Base-by-base conservation (phyloP, 2,329 filamentous ascomycete genomes). In the Xylariaceae sp. region DNA sequence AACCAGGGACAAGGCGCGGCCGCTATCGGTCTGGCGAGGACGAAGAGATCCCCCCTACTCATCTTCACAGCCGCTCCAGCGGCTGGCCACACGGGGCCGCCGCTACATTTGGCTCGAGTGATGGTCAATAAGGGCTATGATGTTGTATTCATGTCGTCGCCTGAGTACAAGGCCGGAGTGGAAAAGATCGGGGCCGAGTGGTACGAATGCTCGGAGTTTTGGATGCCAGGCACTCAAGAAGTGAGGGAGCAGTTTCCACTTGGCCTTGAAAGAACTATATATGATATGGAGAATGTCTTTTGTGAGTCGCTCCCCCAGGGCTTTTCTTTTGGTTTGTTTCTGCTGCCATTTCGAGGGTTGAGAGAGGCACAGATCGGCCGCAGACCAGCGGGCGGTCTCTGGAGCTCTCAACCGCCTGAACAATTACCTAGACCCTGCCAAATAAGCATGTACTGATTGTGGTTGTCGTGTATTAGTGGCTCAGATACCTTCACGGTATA, bases 101-200 rank as follows among this genome's bases (percentile, higher is more conserved):
- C 66, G 1, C 35, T 70, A 4, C 51, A 56, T n/a, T 64, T 76
- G 9, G 69, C 71, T 2, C 56, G 58, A 1, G 59, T 62, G 11
- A 57, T 75, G 5, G 62, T 72, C 3, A 53, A 63, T n/a, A 59
- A 66, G 4, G 73, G 72, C 3, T 75, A 76, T 54, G 66, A 73
- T 3, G 66, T 76, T 2, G 71, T 68, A 0, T 73, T 75, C 53
- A 65, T 75, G 3, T 64, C 67, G 1, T 65, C 68, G 2, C 55
- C 55, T 0, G 47, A 58, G 1, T 73, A 71, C 55, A 55, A 67
- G 16, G 55, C 64, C 3, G 59, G 61, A 8, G 62, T 75, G 18
- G 59, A 67, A 45, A 63, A 64, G 10, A 64, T 70, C 9, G 74
- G 74, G 11, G 72, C 72, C 15, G 66, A 63, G 4, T 75, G 69